phyloP scores from a whole-genome alignment of 495 filamentous ascomycete genomes.

The Hapsidospora chrysogenum region DNA sequence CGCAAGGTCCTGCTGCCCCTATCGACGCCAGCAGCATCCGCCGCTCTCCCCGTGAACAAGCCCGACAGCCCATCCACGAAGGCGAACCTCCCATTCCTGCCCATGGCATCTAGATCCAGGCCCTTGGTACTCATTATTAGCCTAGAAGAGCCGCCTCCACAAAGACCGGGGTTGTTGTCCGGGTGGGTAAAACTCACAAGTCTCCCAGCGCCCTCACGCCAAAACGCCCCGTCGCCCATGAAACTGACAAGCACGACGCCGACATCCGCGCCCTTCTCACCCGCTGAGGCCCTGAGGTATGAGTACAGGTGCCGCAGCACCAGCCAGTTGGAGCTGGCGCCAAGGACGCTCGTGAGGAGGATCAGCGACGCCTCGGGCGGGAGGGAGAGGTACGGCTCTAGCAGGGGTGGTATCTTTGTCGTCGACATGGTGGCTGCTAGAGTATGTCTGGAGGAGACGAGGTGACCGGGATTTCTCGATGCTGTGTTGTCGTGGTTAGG shows the following conservation, averaged over 20 bases:
- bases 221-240: slow-evolving; percentile 61
- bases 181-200: slow-evolving; percentile 28
- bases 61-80: slow-evolving; percentile 59
- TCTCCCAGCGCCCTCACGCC: slow-evolving; percentile 45
- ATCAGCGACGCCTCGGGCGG: slow-evolving; percentile 36
- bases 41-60: slow-evolving; percentile 14
- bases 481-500: neutral
- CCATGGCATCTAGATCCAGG: slow-evolving; percentile 48
- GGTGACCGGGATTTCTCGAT: no score
- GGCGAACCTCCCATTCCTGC: slow-evolving; percentile 37
- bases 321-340: slow-evolving; percentile 61
- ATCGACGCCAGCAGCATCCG: neutral
- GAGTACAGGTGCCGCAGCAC: slow-evolving; percentile 45
- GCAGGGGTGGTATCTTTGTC: slow-evolving; percentile 44
- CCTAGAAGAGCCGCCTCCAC: neutral
- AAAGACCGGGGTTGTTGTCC: neutral
- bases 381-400: slow-evolving; percentile 44
- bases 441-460: no score
- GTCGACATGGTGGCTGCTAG: slow-evolving; percentile 11
- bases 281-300: slow-evolving; percentile 19
- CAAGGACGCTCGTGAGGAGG: slow-evolving; percentile 57
- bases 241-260: slow-evolving; percentile 67
- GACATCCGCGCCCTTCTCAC: slow-evolving; percentile 3
- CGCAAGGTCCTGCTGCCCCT: neutral
- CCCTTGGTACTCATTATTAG: slow-evolving; percentile 26